phyloP scores from a whole-genome alignment of 148 eudicot species.

The Chenopodium berlandieri region DNA sequence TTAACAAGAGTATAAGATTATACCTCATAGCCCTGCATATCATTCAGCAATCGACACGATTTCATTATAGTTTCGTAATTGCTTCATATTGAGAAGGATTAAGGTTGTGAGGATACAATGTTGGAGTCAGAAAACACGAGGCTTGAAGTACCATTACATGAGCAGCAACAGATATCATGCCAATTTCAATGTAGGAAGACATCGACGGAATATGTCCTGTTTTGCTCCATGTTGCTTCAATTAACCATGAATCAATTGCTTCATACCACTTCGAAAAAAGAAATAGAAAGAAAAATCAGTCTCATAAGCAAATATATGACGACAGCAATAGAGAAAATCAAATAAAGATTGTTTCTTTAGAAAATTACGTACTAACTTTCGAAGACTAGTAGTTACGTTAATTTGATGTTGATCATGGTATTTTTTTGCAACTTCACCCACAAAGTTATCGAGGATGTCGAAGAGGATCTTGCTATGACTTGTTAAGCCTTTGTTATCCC shows the following conservation, averaged over 20 bases:
- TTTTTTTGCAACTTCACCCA: conserved; percentile 22
- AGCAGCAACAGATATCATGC: conserved; percentile 38
- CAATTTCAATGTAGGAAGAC: conserved; percentile 34
- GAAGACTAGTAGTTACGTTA: conserved; percentile 24
- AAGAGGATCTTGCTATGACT: conserved; percentile 41
- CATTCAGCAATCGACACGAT: conserved; percentile 39
- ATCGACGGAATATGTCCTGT: conserved; percentile 34
- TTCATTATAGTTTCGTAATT: conserved; percentile 41
- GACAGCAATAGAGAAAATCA: neutral
- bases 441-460: conserved; percentile 36
- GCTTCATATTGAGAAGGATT: conserved; percentile 21
- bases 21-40: conserved; percentile 43
- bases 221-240: conserved; percentile 43
- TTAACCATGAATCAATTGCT: conserved; percentile 39
- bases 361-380: conserved; percentile 29
- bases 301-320: neutral
- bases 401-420: conserved; percentile 23
- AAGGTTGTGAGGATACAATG: conserved; percentile 10
- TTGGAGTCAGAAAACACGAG: conserved; percentile 23
- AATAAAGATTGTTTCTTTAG: neutral
- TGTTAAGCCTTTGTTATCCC: conserved; percentile 36
- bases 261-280: conserved; percentile 35
- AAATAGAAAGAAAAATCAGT: neutral
- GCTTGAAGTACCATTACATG: conserved; percentile 33
- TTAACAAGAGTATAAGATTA: neutral